Base-by-base conservation (phyloP, 768 basidiomycete genomes). In the Tylopilus cervinicoccineus region DNA sequence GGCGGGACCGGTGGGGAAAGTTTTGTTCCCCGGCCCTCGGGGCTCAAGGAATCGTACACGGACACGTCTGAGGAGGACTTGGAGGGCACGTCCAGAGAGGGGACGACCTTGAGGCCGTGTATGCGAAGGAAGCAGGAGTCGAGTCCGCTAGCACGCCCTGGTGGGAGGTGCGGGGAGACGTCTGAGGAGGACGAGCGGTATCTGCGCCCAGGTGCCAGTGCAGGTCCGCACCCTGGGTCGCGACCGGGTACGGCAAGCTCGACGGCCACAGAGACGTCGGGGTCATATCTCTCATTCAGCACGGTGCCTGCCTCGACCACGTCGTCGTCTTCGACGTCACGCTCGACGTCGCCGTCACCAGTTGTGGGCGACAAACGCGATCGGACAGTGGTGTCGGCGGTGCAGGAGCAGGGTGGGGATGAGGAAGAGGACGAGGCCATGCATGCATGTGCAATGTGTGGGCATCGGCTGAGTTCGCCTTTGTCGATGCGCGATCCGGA, bases 181-280 rank as follows among this genome's bases (percentile, higher is more conserved):
- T 33, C 28, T 4, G 54, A 50, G 7, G 60, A 51, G 6, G 55
- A 58, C 5, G 50, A 51, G 14, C 39, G 28, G 32, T n/a, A 34
- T 39, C 11, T 50, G 8, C 49, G 38, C 9, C 43, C 38, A 19
- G 26, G 16, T 12, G 27, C 27, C 8, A 4, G 27, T 2, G 27
- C 27, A 8, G 5, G 27, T 2, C 17, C 42, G 9, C 40, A 27
- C 14, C 13, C 34, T 5, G 31, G 32, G 16, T 45, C 51, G 8
- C 61, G 61, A 20, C 61, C 61, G 1, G 57, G 52, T 1, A 54
- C 61, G 6, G 28, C 62, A 5, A 50, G 48, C 16, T 63, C 62
- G n/a, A 56, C 53, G 12, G 56, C 47, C 1, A 62, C 61, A 19
- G 61, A 56, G 7, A 48, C 51, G 9, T 51, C 59, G 10, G 57